A percentile compares a stretch with the other conserved stretches of the same genome.
These are phyloP conservation scores for Cymbopogon citratus DNA, from an alignment of 176 grass and related monocot species.

Conservation along the genomic window DNA sequence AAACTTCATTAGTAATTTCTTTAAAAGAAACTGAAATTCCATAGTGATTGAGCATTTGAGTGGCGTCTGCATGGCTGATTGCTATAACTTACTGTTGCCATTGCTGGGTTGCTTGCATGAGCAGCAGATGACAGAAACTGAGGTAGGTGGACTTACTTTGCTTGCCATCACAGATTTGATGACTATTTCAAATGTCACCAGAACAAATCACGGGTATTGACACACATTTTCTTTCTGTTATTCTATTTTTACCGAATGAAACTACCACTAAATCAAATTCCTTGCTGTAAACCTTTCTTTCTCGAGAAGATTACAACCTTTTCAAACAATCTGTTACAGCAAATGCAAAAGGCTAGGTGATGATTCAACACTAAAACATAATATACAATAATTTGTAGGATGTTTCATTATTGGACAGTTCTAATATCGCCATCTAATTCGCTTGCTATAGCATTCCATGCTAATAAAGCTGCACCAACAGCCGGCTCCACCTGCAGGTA, in stretches of 20 bases:
- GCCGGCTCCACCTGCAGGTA: constrained; percentile 71
- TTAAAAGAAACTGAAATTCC: background rate
- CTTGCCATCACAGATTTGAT: constrained; percentile 4
- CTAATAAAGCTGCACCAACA: constrained; percentile 64
- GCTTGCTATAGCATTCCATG: constrained; percentile 51
- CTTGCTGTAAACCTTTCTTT: constrained; percentile 18
- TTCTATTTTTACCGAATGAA: background rate
- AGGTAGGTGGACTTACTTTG: background rate
- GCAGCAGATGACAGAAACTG: constrained; percentile 10
- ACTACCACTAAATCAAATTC: constrained; percentile 12
- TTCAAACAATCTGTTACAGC: constrained; percentile 21
- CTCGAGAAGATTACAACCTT: constrained; percentile 25
- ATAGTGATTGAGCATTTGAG: background rate
- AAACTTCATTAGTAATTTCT: background rate
- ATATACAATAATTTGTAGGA: constrained; percentile 27
- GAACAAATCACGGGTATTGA: background rate
- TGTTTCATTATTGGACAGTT: background rate
- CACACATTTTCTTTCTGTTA: background rate
- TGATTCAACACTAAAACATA: constrained; percentile 14
- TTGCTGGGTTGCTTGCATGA: constrained; percentile 2
- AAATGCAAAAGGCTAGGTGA: constrained; percentile 27
- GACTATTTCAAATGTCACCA: background rate
- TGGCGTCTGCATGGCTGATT: background rate
- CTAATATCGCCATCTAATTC: constrained; percentile 34
- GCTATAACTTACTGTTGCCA: background rate